Evolutionary conservation across 768 basidiomycete genomes (phyloP), one percentile per base, ranked within the genome.

Genomic region (Rhizopogon vulgaris): DNA sequence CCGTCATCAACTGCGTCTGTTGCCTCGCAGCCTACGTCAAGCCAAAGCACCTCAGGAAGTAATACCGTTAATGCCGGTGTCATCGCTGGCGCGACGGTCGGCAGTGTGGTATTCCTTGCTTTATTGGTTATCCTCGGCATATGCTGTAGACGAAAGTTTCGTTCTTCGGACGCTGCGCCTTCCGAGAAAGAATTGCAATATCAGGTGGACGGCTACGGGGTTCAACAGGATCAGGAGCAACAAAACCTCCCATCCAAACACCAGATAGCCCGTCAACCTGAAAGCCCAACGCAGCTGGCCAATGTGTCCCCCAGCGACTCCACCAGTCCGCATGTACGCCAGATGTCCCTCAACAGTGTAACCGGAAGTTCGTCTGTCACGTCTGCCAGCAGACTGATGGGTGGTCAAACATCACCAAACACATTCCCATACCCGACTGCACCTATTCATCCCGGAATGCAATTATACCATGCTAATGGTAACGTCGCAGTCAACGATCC

Each of bases 41-140:
- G 66, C 12, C 36, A 64, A 37, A 48, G 57, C 3, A 52, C 60
- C 40, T 55, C 68, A 24, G 55, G 68, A 0, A 53, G 68, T 0
- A 61, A 65, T 12, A 57, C 71, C 17, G 69, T 77, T 3, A 71
- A 71, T 9, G 75, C 74, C 25, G 75, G 73, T 41, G 75, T 73
- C 41, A 76, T 82, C 46, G 75, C 75, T 11, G 81, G 68, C 42
- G 54, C 54, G 43, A 78, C 78, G 7, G 71, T 81, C 34, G 81
- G 82, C 41, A 74, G 67, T 28, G 63, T 84, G 30, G 56, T 81
- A 32, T 80, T 79, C 51, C 59, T 83, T 22, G 75, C 79, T n/a
- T 73, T 74, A 14, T 60, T 77, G 28, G 67, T 79, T 27, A 74
- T 76, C 4, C 65, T 85, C 17, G 77, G 71, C 6, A 59, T 80